Conservation (phyloP, 805 yeast genomes). For the Yamadazyma ubonensis region DNA sequence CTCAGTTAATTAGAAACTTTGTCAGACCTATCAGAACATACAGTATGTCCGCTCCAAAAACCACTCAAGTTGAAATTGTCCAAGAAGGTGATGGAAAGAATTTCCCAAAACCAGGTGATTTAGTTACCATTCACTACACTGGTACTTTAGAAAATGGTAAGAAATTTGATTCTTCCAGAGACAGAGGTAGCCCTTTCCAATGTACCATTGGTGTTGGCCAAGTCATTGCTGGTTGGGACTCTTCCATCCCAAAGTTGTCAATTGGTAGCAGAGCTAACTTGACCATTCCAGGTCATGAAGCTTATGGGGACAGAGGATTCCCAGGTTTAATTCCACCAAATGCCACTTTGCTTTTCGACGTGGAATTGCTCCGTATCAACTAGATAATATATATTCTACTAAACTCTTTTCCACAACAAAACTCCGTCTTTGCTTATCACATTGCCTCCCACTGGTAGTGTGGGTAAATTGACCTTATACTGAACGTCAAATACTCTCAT, state of each 20-base stretch:
- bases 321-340: slow-evolving; percentile 97
- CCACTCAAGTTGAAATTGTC: slow-evolving; percentile 42
- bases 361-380: slow-evolving; percentile 63
- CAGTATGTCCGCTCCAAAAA: slow-evolving; percentile 39
- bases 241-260: slow-evolving; percentile 87
- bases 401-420: slow-evolving; percentile 8
- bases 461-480: slow-evolving; percentile 61
- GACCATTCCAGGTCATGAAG: slow-evolving; percentile 90
- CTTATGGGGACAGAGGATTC: slow-evolving; percentile 92
- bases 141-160: slow-evolving; percentile 95
- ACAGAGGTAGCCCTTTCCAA: slow-evolving; percentile 94
- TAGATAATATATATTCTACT: slow-evolving; percentile 18
- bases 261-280: slow-evolving; percentile 91
- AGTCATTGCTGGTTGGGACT: slow-evolving; percentile 97
- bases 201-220: slow-evolving; percentile 93
- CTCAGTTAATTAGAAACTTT: too few species aligned
- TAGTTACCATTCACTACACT: slow-evolving; percentile 90
- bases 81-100: slow-evolving; percentile 78
- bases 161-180: slow-evolving; percentile 93
- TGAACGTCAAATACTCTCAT: slow-evolving; percentile 66
- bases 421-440: slow-evolving; percentile 18
- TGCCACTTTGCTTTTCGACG: slow-evolving; percentile 87
- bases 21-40: not conserved
- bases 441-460: slow-evolving; percentile 24
- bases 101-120: slow-evolving; percentile 85